Conservation (phyloP, 331 rosid species). For the Pyracantha coccinea region DNA sequence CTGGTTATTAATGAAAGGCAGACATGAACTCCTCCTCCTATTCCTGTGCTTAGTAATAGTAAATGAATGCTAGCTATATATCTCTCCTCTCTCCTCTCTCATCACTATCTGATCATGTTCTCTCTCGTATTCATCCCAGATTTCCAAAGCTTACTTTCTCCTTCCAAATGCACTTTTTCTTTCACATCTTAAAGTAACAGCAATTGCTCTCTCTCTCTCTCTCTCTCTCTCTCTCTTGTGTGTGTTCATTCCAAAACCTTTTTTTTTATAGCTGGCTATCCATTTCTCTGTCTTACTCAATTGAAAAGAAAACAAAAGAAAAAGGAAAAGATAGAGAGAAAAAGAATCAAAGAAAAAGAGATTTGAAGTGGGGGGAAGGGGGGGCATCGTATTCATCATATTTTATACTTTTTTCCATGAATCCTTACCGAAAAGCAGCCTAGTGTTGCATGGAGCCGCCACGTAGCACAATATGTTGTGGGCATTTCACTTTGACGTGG, state of each 20-base stretch:
- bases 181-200: neutral
- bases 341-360: neutral
- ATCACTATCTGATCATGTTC: neutral
- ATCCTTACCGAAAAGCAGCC: constrained; percentile 23
- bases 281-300: no score
- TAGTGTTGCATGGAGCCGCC: constrained; percentile 27
- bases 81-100: neutral
- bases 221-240: neutral
- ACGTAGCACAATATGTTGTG: constrained; percentile 31
- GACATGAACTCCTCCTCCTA: no score
- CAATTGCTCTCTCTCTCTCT: neutral
- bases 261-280: no score
- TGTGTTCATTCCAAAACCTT: neutral
- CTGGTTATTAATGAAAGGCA: no score
- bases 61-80: no score
- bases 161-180: neutral
- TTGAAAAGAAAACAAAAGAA: neutral
- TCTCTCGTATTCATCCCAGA: neutral
- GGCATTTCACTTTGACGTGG: constrained; percentile 50
- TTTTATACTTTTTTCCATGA: constrained; percentile 22
- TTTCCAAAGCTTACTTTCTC: neutral
- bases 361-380: constrained; percentile 10
- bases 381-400: neutral
- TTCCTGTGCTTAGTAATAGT: no score
- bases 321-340: neutral